Base-by-base conservation (phyloP, 1,139 yeast genomes). In the Lodderomyces elongisporus region DNA sequence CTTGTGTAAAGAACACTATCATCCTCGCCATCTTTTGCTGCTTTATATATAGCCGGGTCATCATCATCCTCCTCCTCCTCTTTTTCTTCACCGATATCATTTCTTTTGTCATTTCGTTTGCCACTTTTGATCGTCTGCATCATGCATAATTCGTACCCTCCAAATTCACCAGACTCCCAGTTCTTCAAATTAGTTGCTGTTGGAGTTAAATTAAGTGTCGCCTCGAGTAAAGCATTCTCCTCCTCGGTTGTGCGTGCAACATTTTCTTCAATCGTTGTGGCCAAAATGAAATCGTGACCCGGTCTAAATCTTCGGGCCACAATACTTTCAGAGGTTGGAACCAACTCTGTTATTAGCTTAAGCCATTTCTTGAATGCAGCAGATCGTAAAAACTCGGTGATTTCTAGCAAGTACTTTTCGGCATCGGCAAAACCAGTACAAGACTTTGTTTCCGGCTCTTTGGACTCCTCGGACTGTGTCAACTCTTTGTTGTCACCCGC, bases 131-230 rank as follows among this genome's bases (percentile, higher is more conserved):
- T 71, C 4, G 60, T 70, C 28, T 75, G 77, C 10, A 77, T 71
- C 93, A 93, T 84, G 50, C 93, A 83, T 34, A 93, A 65, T 49
- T 91, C 96, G 58, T 93, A 93, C 1, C 97, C 99, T 24, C 99
- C 99, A 38, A 69, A 65, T 47, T 85, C 95, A 13, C 96, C 96
- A 35, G 75, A 71, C 39, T 77, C 85, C 95, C 95, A 85, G 38
- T 83, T 85, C 44, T 69, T 69, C 3, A 58, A 50, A 30, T 55
- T 54, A 13, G 44, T 38, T 2, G 74, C 74, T 3, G 85, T 77
- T 2, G 95, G 95, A 0, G 96, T 89, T 37, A 87, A 55, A 35
- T 79, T 76, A 36, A 88, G 56, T 0, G 95, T 84, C 3, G 89
- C 93, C 43, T 77, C 82, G 25, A 77, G 52, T 13, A 76, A 51